These are phyloP conservation scores for Coemansia sp. DNA, from an alignment of 192 early-diverging fungal species.

Conservation along the genomic window DNA sequence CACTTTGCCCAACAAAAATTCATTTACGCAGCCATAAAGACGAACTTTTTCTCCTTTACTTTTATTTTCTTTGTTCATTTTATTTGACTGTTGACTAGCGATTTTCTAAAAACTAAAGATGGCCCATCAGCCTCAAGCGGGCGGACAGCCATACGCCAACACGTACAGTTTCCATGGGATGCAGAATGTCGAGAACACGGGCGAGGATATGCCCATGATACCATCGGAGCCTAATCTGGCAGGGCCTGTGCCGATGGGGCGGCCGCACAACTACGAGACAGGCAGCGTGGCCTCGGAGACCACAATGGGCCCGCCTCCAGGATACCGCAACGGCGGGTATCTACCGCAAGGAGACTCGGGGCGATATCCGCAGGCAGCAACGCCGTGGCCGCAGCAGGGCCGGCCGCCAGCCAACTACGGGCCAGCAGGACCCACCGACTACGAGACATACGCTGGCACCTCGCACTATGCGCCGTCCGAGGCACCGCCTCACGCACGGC, in stretches of 20 bases:
- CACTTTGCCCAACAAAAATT: neutral
- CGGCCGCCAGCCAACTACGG: neutral
- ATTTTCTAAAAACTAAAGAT: neutral
- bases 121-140: slow-evolving; percentile 11
- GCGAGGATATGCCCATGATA: slow-evolving; percentile 15
- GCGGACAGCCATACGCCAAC: slow-evolving; percentile 7
- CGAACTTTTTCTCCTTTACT: slow-evolving; percentile 1
- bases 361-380: slow-evolving; percentile 4
- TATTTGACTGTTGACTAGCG: neutral
- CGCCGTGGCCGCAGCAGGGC: slow-evolving; percentile 3
- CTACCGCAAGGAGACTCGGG: slow-evolving; percentile 14
- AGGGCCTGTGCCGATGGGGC: slow-evolving; percentile 4
- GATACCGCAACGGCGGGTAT: slow-evolving; percentile 3
- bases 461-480: slow-evolving; percentile 8
- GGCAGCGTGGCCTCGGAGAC: slow-evolving; percentile 11
- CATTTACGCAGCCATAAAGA: neutral
- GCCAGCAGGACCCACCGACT: neutral
- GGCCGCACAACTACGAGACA: slow-evolving; percentile 14
- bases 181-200: slow-evolving; percentile 27
- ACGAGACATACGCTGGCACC: slow-evolving; percentile 19
- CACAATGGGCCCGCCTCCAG: neutral
- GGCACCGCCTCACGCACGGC: slow-evolving; percentile 4
- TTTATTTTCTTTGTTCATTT: neutral
- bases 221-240: slow-evolving; percentile 6
- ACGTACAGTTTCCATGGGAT: slow-evolving; percentile 48